Conservation (phyloP, 495 filamentous ascomycete genomes). For the Terfezia boudieri region DNA sequence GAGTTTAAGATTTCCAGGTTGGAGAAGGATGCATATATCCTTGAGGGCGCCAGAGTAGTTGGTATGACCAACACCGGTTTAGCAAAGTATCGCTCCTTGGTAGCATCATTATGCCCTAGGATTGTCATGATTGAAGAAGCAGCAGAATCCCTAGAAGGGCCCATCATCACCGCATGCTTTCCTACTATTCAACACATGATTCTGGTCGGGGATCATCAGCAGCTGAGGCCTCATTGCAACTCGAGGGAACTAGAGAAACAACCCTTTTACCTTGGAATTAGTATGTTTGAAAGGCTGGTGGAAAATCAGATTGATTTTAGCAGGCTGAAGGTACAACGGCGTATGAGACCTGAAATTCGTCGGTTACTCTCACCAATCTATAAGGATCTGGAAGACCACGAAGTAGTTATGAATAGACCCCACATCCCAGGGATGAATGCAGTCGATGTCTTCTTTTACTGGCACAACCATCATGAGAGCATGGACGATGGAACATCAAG, state of each 20-base stretch:
- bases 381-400: slow-evolving; percentile 43
- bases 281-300: slow-evolving; percentile 59
- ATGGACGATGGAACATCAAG: slow-evolving; percentile 43
- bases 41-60: slow-evolving; percentile 35
- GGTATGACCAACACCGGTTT: slow-evolving; percentile 67
- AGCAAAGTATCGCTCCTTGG: slow-evolving; percentile 60
- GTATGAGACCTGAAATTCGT: slow-evolving; percentile 55
- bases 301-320: slow-evolving; percentile 41
- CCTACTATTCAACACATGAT: slow-evolving; percentile 50
- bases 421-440: slow-evolving; percentile 61
- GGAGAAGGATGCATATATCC: slow-evolving; percentile 31
- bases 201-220: slow-evolving; percentile 54
- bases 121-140: slow-evolving; percentile 56
- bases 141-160: slow-evolving; percentile 47
- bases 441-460: slow-evolving; percentile 24
- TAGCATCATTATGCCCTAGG: slow-evolving; percentile 46
- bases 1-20: slow-evolving; percentile 29
- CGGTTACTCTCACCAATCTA: slow-evolving; percentile 41
- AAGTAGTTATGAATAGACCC: slow-evolving; percentile 35
- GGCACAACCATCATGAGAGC: slow-evolving; percentile 43
- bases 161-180: slow-evolving; percentile 39
- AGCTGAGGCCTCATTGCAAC: slow-evolving; percentile 41
- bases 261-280: slow-evolving; percentile 42
- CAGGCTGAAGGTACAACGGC: slow-evolving; percentile 36
- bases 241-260: slow-evolving; percentile 29